Percentiles rank a stretch among this genome's conserved stretches.
Evolutionary conservation across 2,329 filamentous ascomycete species (phyloP).

Genomic region (Blumeriella jaapii): DNA sequence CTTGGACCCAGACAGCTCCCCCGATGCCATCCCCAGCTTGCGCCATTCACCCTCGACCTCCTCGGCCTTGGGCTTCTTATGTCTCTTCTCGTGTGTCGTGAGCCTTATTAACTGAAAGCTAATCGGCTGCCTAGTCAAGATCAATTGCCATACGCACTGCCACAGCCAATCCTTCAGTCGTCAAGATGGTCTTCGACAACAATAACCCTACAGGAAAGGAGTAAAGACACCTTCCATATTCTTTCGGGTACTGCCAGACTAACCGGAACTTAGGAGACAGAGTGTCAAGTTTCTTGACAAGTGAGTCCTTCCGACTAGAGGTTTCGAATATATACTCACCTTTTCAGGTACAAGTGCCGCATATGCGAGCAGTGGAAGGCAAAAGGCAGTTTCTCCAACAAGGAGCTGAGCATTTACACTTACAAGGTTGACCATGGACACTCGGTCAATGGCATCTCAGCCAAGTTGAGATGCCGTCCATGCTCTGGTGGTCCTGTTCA

Average conservation of each 20-base stretch:
- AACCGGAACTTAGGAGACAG: neutral
- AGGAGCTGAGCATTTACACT: slow-evolving; percentile 32
- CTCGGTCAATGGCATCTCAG: slow-evolving; percentile 11
- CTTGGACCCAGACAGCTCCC: too few species aligned
- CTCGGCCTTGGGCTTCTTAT: too few species aligned
- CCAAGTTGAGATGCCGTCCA: slow-evolving; percentile 29
- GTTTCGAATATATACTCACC: slow-evolving; percentile 3
- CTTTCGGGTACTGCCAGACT: neutral
- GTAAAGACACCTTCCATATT: neutral
- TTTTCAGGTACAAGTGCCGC: slow-evolving; percentile 33
- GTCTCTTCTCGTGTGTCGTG: too few species aligned
- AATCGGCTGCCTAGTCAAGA: too few species aligned
- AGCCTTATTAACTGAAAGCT: too few species aligned
- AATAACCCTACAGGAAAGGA: neutral
- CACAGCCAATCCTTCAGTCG: neutral
- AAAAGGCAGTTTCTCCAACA: slow-evolving; percentile 33
- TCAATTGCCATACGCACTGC: too few species aligned
- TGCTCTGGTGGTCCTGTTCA: slow-evolving; percentile 33
- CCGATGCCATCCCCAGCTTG: too few species aligned
- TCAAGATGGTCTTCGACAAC: neutral
- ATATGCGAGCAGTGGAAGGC: slow-evolving; percentile 33
- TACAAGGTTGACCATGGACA: slow-evolving; percentile 10
- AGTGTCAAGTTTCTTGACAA: neutral
- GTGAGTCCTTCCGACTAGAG: neutral
- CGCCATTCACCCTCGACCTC: too few species aligned